Conservation (phyloP, 441 rosid genomes). For the Gossypium davidsonii region DNA sequence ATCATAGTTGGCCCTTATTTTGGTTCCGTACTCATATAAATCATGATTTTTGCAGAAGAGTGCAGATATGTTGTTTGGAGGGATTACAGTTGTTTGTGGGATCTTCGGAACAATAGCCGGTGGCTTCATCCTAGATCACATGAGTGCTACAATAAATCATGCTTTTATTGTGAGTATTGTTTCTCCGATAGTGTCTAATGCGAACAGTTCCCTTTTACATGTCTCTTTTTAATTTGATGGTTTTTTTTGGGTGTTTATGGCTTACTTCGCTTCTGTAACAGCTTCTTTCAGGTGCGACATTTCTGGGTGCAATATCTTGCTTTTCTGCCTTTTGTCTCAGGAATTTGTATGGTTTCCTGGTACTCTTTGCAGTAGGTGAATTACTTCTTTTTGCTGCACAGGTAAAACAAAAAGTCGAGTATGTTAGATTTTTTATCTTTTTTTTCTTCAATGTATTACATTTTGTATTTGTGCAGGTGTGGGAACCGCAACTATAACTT, state of each 20-base stretch:
- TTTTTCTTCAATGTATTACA: background rate
- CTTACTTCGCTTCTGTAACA: conserved; percentile 22
- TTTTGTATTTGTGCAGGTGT: too few species aligned
- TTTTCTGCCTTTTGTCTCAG: conserved; percentile 53
- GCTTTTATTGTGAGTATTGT: conserved; percentile 66
- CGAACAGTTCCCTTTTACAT: background rate
- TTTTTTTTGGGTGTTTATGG: background rate
- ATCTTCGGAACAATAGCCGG: conserved; percentile 80
- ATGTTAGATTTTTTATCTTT: background rate
- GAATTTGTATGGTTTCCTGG: conserved; percentile 54
- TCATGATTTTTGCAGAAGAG: conserved; percentile 37
- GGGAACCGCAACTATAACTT: too few species aligned
- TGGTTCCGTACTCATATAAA: background rate
- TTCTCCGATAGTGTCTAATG: background rate
- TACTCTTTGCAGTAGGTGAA: conserved; percentile 54
- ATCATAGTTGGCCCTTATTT: background rate
- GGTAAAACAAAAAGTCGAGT: conserved; percentile 27
- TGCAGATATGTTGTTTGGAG: conserved; percentile 91
- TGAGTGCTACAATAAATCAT: conserved; percentile 64
- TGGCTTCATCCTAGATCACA: conserved; percentile 66
- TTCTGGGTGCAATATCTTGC: conserved; percentile 57
- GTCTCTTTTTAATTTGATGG: background rate
- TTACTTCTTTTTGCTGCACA: conserved; percentile 72
- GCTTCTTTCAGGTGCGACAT: conserved; percentile 55
- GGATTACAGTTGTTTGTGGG: conserved; percentile 76